Percentiles rank a stretch among this genome's conserved stretches.
phyloP scores from a whole-genome alignment of 805 yeast species.

The Komagataella mondaviorum region DNA sequence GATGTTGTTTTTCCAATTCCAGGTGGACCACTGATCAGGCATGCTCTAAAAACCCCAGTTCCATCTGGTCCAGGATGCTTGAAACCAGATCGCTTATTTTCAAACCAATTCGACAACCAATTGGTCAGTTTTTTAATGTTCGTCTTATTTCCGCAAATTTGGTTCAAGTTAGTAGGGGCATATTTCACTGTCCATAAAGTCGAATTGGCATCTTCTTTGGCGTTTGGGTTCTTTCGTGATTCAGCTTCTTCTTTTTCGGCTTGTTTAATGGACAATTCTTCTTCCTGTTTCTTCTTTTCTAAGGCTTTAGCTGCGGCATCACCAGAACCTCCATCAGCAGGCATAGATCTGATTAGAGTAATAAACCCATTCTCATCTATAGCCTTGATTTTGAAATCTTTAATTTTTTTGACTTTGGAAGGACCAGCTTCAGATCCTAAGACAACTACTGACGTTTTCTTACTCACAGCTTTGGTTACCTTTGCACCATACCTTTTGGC shows the following conservation, averaged over 20 bases:
- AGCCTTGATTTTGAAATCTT: constrained; percentile 60
- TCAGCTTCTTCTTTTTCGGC: constrained; percentile 32
- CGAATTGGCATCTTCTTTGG: constrained; percentile 35
- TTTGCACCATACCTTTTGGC: constrained; percentile 87
- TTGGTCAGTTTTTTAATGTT: constrained; percentile 46
- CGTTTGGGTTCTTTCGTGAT: constrained; percentile 10
- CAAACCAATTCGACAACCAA: constrained; percentile 77
- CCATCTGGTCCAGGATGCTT: constrained; percentile 49
- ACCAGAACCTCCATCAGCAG: constrained; percentile 86
- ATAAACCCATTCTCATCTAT: constrained; percentile 81
- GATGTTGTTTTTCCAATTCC: constrained; percentile 80
- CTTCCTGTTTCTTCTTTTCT: constrained; percentile 57
- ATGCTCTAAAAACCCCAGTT: constrained; percentile 64
- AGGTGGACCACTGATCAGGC: constrained; percentile 77
- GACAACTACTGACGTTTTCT: constrained; percentile 79
- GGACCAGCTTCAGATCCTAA: constrained; percentile 97
- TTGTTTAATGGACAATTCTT: constrained; percentile 36
- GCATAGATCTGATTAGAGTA: constrained; percentile 64
- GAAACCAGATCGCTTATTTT: constrained; percentile 39
- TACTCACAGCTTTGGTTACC: constrained; percentile 75
- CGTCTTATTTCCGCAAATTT: constrained; percentile 86
- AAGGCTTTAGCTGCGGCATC: constrained; percentile 63
- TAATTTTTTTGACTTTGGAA: constrained; percentile 75
- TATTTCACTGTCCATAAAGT: constrained; percentile 88
- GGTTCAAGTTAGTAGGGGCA: constrained; percentile 67